Evolutionary conservation across 768 basidiomycete genomes (phyloP).

Genomic region (Panaeolus cyanescens): DNA sequence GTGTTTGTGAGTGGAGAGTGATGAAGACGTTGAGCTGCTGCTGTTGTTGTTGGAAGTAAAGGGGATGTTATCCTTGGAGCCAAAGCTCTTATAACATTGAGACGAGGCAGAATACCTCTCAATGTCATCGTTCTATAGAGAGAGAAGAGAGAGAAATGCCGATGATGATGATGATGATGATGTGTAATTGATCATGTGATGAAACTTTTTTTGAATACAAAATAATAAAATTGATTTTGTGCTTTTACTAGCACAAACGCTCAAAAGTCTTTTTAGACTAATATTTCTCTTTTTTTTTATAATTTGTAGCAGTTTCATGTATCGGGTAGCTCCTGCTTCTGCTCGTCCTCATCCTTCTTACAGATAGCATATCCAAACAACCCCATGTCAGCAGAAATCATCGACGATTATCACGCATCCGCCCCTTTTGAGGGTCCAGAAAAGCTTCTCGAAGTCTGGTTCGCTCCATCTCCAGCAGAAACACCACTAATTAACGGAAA

Average conservation of each 20-base stretch:
- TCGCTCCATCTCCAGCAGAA: slow-evolving; percentile 72
- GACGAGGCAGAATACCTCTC: neutral
- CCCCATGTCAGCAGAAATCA: slow-evolving; percentile 32
- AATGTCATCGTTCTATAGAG: neutral
- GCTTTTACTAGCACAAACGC: no score
- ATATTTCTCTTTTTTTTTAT: slow-evolving; percentile 12
- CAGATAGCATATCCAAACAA: slow-evolving; percentile 51
- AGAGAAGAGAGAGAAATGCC: neutral
- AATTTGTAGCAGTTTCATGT: slow-evolving; percentile 39
- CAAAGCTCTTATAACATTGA: slow-evolving; percentile 21
- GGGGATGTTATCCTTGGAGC: slow-evolving; percentile 47
- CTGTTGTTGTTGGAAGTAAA: slow-evolving; percentile 47
- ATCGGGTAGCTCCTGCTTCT: slow-evolving; percentile 31
- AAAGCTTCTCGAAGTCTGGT: slow-evolving; percentile 97
- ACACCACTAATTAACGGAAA: slow-evolving; percentile 52
- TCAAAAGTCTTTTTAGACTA: no score
- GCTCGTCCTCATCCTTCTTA: slow-evolving; percentile 34
- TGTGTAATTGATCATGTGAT: neutral
- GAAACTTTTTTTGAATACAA: neutral
- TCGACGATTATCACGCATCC: slow-evolving; percentile 36
- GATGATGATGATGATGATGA: neutral
- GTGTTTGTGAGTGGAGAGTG: slow-evolving; percentile 26
- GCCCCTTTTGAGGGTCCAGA: slow-evolving; percentile 91
- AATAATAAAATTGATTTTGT: neutral
- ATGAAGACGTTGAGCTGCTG: slow-evolving; percentile 32